Percentiles rank a stretch among this genome's conserved stretches.
Conservation (phyloP, 1,284 basidiomycete genomes). For the Leccinum ponderosum region DNA sequence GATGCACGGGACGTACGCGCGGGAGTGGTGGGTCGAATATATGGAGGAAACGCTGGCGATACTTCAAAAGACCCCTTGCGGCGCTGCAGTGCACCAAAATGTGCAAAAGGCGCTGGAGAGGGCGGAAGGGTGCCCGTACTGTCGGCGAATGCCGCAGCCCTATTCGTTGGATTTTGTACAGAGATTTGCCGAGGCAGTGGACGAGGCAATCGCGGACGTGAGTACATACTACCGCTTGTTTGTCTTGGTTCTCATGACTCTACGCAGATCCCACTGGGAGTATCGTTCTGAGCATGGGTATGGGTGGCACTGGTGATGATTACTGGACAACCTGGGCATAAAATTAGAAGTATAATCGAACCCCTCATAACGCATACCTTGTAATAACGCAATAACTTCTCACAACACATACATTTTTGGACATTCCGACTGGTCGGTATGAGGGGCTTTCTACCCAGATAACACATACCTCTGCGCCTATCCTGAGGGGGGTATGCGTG, state of each 20-base stretch:
- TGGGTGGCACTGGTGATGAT: background rate
- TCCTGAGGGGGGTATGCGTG: background rate
- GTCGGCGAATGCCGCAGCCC: conserved; percentile 17
- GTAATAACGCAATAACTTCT: background rate
- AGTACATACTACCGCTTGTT: conserved; percentile 5
- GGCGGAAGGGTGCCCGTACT: conserved; percentile 24
- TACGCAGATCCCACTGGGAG: conserved; percentile 21
- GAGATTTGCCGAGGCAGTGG: conserved; percentile 24
- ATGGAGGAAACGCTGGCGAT: conserved; percentile 27
- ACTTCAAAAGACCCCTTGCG: conserved; percentile 27
- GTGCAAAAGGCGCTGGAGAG: conserved; percentile 21
- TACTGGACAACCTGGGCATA: background rate
- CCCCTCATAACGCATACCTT: background rate
- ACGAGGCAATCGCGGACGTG: conserved; percentile 22
- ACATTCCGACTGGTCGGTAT: background rate
- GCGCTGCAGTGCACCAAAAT: conserved; percentile 18
- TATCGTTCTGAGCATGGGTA: conserved; percentile 15
- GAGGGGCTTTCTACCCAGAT: background rate
- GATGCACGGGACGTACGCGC: conserved; percentile 27
- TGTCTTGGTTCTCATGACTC: background rate
- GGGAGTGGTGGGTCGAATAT: conserved; percentile 34
- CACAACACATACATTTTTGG: background rate
- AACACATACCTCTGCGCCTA: background rate
- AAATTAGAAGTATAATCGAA: background rate
- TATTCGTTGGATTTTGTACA: conserved; percentile 24